Base-by-base conservation (phyloP, 805 yeast genomes). In the Millerozyma acaciae region DNA sequence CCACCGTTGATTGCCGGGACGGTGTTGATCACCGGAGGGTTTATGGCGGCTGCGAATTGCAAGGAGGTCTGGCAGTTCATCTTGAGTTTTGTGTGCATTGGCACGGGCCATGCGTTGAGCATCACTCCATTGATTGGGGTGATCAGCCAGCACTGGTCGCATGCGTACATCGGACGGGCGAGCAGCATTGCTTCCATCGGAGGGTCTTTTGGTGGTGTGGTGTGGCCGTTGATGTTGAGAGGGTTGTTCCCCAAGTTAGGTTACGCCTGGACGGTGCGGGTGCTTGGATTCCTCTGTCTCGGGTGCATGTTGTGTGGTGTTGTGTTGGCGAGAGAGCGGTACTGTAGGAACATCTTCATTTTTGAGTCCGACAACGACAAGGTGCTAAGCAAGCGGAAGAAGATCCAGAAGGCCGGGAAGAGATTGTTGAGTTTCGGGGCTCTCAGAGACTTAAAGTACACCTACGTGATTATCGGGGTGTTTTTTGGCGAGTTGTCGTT, bases 41-140 rank as follows among this genome's bases (percentile, higher is more conserved):
- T 79, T 14, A 59, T 81, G 52, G 76, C 78, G 2, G 62, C 76
- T 15, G 81, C 80, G n/a, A 68, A 62, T 37, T 69, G 81, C 48
- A 60, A 57, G 2, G 46, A 65, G 4, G 64, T 76, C 6, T 78
- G 73, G 60, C 84, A 81, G 37, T 82, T 81, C 44, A 66, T 82
- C 12, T 50, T 81, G 16, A 64, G 80, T 19, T 76, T 80, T 47
- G 42, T 80, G 2, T 60, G 72, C 15, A 57, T 70, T 25, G 88
- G 86, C 3, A 39, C 71, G 4, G 86, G 84, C 0, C 67, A 74
- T 22, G 82, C 82, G 2, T 57, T 79, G 21, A 62, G 80, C 21
- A 70, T 77, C 58, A 70, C 79, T 6, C 86, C 87, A 0, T 51
- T 77, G 22, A 64, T 81, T 2, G 73, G 84, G 5, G 76, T 75